These are phyloP conservation scores for Yarrowia osloensis DNA, from an alignment of 805 yeast genomes.

Conservation along the genomic window DNA sequence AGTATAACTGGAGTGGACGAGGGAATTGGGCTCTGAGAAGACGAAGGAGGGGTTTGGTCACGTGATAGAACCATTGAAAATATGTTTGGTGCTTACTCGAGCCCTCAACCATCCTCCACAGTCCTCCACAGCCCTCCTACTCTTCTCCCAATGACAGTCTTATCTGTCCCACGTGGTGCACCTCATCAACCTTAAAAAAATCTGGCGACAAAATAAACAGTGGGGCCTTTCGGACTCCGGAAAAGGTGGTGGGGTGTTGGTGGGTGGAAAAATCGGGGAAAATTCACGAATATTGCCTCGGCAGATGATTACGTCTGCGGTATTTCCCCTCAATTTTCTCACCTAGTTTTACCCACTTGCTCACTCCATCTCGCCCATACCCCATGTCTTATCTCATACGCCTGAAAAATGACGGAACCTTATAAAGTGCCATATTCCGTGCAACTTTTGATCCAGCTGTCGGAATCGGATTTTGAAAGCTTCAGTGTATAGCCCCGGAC, in stretches of 20 bases:
- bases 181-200: slow-evolving; percentile 18
- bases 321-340: neutral
- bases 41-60: neutral
- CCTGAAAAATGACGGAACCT: neutral
- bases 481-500: too few relatives aligned
- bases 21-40: neutral
- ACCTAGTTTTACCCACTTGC: neutral
- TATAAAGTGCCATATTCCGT: neutral
- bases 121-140: neutral
- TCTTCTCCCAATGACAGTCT: slow-evolving; percentile 14
- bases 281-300: too few relatives aligned
- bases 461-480: neutral
- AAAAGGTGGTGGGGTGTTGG: neutral
- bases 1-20: neutral
- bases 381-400: neutral
- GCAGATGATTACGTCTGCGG: neutral
- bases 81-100: too few relatives aligned
- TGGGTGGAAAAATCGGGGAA: neutral
- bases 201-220: slow-evolving; percentile 8
- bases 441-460: neutral
- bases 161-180: slow-evolving; percentile 29
- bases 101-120: too few relatives aligned
- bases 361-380: too few relatives aligned
- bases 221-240: neutral
- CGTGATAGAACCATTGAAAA: neutral